Base-by-base conservation (phyloP, 2,329 filamentous ascomycete species). In the Fusarium ramigenum region DNA sequence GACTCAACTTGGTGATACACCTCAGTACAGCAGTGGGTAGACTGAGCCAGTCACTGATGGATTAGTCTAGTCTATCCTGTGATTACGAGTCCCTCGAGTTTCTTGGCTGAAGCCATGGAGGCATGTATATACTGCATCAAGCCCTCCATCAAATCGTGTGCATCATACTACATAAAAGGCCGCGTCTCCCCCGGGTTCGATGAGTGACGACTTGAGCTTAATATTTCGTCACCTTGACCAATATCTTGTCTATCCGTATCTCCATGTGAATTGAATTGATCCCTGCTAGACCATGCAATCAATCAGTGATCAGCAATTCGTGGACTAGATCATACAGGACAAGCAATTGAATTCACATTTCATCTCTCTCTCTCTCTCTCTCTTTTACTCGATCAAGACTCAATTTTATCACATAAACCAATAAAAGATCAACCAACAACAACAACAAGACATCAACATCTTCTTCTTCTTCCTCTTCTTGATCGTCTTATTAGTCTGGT, bases 161-260 rank as follows among this genome's bases (percentile, higher is more conserved):
- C 69, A 73, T 73, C 64, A 72, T 66, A 34, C 30, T 52, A 65
- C 69, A 72, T 56, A 43, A 66, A 42, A 70, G 65, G 69, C 46
- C 60, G 65, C 60, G 70, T 73, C 67, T 66, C 57, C 60, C 39
- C 60, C 30, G 16, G 23, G 44, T 4, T 37, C 42, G 19, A 19
- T 53, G 37, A 52, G 14, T 39, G 21, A 15, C 19, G 42, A 25
- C 39, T 62, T 54, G 25, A 66, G 56, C 60, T 62, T 39, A 54
- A 61, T 66, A 25, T 56, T 60, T 37, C 23, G 36, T 46, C 21
- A 28, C 52, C 10, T 25, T 42, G 18, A 21, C 37, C 36, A 34
- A 40, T 12, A 39, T 53, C 28, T 28, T 23, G 40, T 23, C 40
- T 23, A 19, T 25, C 25, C 25, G 25, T 25, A 25, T 21, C 43